Base-by-base conservation (phyloP, 1,139 yeast genomes). In the Sugiyamaella neomexicana region DNA sequence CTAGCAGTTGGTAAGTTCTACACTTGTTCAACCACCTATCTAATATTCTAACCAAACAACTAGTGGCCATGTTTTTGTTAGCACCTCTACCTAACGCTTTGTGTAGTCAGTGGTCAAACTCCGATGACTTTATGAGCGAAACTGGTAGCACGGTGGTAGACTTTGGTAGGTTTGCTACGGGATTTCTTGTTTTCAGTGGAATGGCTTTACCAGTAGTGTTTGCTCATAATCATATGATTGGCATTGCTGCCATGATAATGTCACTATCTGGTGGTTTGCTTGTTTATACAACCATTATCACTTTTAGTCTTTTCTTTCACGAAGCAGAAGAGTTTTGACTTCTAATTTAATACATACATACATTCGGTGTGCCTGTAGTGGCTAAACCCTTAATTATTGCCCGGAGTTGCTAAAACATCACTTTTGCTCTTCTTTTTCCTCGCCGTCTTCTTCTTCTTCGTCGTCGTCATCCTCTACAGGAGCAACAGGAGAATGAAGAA, bases 11-110 rank as follows among this genome's bases (percentile, higher is more conserved):
- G 84, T 61, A 60, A 46, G 74, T 67, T 29, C n/a, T n/a, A n/a
- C n/a, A 20, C 25, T 3, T 20, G 25, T 20, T 20, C 25, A 20
- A 29, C 34, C n/a, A 7, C 8, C 34, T 29, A 29, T 29, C 34
- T 12, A 9, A 9, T 29, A 8, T 20, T 4, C 31, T 17, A 17
- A 41, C 49, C 41, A n/a, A n/a, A n/a, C n/a, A 25, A 47, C 49
- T 10, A 66, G 79, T 75, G 42, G 68, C 71, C 9, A 67, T 75
- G 62, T 76, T 76, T 66, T 75, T 83, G 40, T 65, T 82, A 42
- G 93, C 95, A 2, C 90, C 89, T 57, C 63, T 86, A 41, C 96
- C 96, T 1, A 79, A 83, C 34, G 79, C 81, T 15, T 60, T 80
- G n/a, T 75, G 79, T 57, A 73, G 75, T 41, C 66, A 68, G 54